Conservation (phyloP, 352 stramenopile genomes). For the Pythium sukuiense region DNA sequence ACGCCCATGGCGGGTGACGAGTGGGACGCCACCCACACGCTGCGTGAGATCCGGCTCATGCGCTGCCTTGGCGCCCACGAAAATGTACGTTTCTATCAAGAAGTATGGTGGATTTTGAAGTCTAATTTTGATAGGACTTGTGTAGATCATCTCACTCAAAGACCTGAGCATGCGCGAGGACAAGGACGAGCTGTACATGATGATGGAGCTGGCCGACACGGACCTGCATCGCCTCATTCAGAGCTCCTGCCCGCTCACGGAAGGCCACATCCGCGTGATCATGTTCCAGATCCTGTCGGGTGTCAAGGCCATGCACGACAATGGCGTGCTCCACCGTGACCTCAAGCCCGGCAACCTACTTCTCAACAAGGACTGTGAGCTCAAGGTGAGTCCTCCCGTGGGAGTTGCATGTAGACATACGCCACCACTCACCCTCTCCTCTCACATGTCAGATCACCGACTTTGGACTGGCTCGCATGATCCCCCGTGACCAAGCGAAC, state of each 20-base stretch:
- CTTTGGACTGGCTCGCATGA: conserved; percentile 92
- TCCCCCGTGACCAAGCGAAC: conserved; percentile 45
- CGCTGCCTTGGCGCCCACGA: conserved; percentile 87
- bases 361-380: conserved; percentile 91
- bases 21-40: conserved; percentile 87
- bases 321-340: conserved; percentile 92
- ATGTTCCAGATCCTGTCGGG: conserved; percentile 85
- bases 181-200: conserved; percentile 95
- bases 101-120: too few species aligned
- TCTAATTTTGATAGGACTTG: not conserved
- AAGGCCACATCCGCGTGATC: conserved; percentile 84
- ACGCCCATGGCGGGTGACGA: conserved; percentile 89
- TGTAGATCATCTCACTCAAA: conserved; percentile 87
- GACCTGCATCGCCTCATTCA: conserved; percentile 92
- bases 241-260: conserved; percentile 78
- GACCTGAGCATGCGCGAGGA: conserved; percentile 90
- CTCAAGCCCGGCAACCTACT: conserved; percentile 95
- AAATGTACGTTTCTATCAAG: conserved; percentile 57
- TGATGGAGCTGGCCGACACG: conserved; percentile 95
- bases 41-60: conserved; percentile 91
- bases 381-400: conserved; percentile 51
- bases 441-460: conserved; percentile 78
- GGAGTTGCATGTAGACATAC: not conserved
- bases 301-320: conserved; percentile 93
- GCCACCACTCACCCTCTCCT: not conserved